phyloP scores from a whole-genome alignment of 2,329 filamentous ascomycete species.

The Penicillium sp. region DNA sequence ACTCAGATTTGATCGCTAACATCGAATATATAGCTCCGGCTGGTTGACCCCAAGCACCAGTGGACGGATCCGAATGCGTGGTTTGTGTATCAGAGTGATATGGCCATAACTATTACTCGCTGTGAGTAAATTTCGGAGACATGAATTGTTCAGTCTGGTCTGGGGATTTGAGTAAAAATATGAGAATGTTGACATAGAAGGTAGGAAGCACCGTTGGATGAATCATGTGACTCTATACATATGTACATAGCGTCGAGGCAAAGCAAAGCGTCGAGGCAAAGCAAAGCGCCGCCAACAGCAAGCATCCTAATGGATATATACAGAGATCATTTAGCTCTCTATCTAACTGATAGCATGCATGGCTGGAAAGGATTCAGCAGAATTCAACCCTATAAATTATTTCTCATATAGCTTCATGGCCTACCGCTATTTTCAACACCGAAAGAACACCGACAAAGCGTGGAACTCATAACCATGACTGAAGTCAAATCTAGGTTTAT shows the following conservation, averaged over 20 bases:
- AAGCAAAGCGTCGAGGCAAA: too few relatives aligned
- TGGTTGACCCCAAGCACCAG: conserved; percentile 16
- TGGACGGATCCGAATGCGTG: conserved; percentile 17
- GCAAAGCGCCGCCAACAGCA: background rate
- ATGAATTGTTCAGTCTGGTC: background rate
- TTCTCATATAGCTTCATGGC: conserved; percentile 12
- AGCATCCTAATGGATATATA: conserved; percentile 11
- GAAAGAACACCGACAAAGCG: conserved; percentile 2
- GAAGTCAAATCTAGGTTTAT: background rate
- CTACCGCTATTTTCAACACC: conserved; percentile 11
- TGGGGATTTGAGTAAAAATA: background rate
- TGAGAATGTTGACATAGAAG: background rate
- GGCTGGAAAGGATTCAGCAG: background rate
- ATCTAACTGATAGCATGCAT: background rate
- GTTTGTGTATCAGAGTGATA: conserved; percentile 19
- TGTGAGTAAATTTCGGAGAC: background rate
- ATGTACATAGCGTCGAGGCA: background rate
- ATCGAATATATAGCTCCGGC: conserved; percentile 5
- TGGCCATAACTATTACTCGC: conserved; percentile 17
- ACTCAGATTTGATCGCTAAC: background rate
- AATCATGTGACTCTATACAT: conserved; percentile 1
- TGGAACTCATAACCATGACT: conserved; percentile 3
- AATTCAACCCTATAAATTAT: background rate
- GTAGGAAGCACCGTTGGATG: too few relatives aligned
- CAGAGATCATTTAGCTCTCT: background rate